Evolutionary conservation across 2,329 filamentous ascomycete species (phyloP).

Genomic region (Stemphylium beticola): DNA sequence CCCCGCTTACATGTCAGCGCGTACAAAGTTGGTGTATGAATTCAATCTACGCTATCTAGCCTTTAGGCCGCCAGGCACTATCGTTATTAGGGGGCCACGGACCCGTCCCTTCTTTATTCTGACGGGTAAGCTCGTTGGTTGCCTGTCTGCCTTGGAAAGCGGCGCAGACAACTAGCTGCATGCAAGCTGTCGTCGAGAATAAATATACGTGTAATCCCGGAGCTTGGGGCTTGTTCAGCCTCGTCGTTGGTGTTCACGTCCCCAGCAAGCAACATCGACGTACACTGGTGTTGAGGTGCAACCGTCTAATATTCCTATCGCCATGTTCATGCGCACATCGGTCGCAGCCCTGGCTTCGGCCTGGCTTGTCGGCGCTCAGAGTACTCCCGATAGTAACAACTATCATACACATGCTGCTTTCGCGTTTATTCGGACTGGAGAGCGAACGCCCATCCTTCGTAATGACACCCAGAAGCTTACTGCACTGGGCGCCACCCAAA

Average conservation of each 20-base stretch:
- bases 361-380: conserved; percentile 30
- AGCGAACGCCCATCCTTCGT: conserved; percentile 56
- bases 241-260: conserved; percentile 13
- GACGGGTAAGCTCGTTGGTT: conserved; percentile 1
- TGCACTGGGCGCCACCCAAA: conserved; percentile 61
- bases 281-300: conserved; percentile 5
- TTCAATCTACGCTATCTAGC: conserved; percentile 4
- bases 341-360: conserved; percentile 33
- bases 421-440: conserved; percentile 61
- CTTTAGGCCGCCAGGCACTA: conserved; percentile 1
- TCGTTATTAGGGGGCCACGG: conserved; percentile 12
- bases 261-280: conserved; percentile 10
- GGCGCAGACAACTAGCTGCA: conserved; percentile 6
- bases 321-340: conserved; percentile 36
- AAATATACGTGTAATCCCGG: conserved; percentile 13
- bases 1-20: conserved; percentile 8
- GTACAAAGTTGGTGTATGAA: background rate
- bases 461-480: conserved; percentile 52
- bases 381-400: conserved; percentile 3
- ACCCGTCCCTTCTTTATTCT: conserved; percentile 2
- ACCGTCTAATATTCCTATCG: conserved; percentile 11
- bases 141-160: conserved; percentile 1
- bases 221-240: conserved; percentile 8
- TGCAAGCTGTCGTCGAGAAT: conserved; percentile 4
- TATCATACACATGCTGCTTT: conserved; percentile 57